Conservation (phyloP, 2,329 filamentous ascomycete species). For the Lecanosticta acicola region DNA sequence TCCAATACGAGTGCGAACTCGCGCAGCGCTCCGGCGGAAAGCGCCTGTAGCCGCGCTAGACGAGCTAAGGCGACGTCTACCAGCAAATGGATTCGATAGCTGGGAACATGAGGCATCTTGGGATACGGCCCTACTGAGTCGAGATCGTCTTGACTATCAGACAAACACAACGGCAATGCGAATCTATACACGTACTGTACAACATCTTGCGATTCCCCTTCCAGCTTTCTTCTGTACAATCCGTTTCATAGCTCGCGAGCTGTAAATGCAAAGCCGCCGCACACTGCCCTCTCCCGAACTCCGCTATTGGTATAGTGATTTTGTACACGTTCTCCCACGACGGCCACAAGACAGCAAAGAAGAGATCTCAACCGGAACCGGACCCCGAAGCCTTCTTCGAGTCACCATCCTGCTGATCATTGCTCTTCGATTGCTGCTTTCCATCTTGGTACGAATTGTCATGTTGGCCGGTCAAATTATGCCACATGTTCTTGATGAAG, state of each 20-base stretch:
- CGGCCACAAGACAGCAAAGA: too few relatives aligned
- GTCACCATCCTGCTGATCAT: constrained; percentile 26
- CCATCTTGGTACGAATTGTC: constrained; percentile 21
- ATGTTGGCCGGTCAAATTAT: constrained; percentile 75
- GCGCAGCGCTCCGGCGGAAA: too few relatives aligned
- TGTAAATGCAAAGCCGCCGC: not conserved
- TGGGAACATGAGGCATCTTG: too few relatives aligned
- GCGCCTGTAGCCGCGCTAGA: too few relatives aligned
- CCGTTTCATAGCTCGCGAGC: not conserved
- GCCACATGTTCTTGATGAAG: constrained; percentile 90
- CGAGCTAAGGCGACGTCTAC: too few relatives aligned
- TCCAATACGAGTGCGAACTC: too few relatives aligned
- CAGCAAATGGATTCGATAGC: too few relatives aligned
- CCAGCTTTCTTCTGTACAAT: not conserved
- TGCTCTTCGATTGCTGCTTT: constrained; percentile 11
- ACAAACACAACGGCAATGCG: constrained; percentile 4
- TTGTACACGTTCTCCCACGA: too few relatives aligned
- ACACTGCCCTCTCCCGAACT: not conserved
- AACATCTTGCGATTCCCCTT: constrained; percentile 1
- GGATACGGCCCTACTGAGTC: too few relatives aligned
- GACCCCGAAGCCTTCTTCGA: constrained; percentile 35
- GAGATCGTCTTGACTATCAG: constrained; percentile 5
- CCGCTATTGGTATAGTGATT: too few relatives aligned
- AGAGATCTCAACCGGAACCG: constrained; percentile 25
- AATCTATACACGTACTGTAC: constrained; percentile 4